Conservation (phyloP, 352 stramenopile genomes). For the Pythium rhizo-oryzae region DNA sequence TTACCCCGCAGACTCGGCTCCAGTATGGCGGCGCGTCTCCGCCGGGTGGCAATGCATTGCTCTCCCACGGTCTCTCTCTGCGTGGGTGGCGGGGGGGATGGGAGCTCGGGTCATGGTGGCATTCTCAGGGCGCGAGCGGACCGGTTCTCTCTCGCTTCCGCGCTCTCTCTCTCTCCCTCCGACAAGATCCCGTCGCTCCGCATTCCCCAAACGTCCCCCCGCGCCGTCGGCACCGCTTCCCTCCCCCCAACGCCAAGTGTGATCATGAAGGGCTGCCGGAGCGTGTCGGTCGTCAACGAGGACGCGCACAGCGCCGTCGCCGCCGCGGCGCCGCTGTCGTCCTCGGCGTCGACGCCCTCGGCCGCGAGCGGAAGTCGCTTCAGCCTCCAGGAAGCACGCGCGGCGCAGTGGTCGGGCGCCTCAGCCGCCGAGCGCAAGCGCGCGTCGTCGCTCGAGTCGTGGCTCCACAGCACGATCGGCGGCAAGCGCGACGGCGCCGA, state of each 20-base stretch:
- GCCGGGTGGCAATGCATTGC: background rate
- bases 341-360: slow-evolving; percentile 8
- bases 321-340: slow-evolving; percentile 7
- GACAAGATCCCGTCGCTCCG: background rate
- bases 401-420: slow-evolving; percentile 12
- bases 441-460: slow-evolving; percentile 22
- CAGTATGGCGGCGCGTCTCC: background rate
- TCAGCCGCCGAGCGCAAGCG: slow-evolving; percentile 10
- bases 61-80: slow-evolving; percentile 5
- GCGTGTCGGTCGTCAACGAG: slow-evolving; percentile 12
- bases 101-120: background rate
- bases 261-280: slow-evolving; percentile 25
- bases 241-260: background rate
- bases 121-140: slow-evolving; percentile 2
- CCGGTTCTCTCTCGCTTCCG: slow-evolving; percentile 1
- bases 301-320: slow-evolving; percentile 3
- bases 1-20: background rate
- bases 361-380: background rate
- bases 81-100: background rate
- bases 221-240: background rate
- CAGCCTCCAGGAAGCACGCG: slow-evolving; percentile 1
- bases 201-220: slow-evolving; percentile 3
- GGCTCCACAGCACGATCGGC: slow-evolving; percentile 19
- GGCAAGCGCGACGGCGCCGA: slow-evolving; percentile 17
- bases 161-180: background rate